These are phyloP conservation scores for Pseudogymnoascus sp. DNA, from an alignment of 2,329 filamentous ascomycete species.

Conservation along the genomic window DNA sequence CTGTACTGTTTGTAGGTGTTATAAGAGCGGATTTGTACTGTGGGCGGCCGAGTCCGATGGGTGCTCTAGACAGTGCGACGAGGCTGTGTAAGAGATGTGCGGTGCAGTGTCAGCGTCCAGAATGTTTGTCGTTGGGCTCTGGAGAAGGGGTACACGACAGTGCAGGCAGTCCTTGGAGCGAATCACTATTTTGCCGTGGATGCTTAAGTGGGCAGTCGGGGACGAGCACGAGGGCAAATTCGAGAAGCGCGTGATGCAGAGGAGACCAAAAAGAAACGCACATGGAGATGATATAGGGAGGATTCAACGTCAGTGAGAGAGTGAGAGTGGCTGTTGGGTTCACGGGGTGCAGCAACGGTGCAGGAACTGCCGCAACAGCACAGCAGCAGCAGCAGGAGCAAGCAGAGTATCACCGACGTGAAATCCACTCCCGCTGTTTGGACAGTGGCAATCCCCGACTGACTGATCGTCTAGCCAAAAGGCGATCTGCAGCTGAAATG, in stretches of 20 bases:
- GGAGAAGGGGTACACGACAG: neutral
- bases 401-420: neutral
- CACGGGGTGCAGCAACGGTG: neutral
- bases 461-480: neutral
- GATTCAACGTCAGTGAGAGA: neutral
- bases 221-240: neutral
- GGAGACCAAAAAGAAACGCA: neutral
- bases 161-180: neutral
- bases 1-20: neutral
- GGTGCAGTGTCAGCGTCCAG: neutral
- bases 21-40: neutral
- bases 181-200: conserved; percentile 1
- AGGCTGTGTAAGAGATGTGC: conserved; percentile 1
- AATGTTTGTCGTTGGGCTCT: neutral
- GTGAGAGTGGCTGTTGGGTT: neutral
- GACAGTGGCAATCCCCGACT: neutral
- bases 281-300: neutral
- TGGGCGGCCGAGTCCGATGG: neutral
- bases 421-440: neutral
- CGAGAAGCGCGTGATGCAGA: neutral
- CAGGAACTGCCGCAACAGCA: neutral
- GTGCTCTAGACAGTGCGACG: neutral
- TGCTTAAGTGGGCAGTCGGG: neutral
- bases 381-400: neutral
- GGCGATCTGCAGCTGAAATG: conserved; percentile 1